Evolutionary conservation across 2,329 filamentous ascomycete species (phyloP).

Genomic region (Graphilbum sp.): DNA sequence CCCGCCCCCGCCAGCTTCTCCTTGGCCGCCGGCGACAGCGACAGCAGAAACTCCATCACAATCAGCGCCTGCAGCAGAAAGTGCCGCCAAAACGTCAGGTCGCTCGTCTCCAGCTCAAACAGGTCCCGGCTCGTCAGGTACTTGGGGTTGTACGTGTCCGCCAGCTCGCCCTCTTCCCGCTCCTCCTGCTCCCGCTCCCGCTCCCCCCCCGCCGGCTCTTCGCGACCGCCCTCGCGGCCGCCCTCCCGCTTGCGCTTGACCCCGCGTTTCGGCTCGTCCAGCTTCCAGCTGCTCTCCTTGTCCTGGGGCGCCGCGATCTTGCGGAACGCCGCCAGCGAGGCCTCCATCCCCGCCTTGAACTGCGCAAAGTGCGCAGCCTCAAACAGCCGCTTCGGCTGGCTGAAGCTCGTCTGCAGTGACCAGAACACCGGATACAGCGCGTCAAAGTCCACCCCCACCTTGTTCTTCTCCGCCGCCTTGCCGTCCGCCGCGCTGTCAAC

Average conservation of each 20-base stretch:
- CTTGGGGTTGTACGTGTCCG: constrained; percentile 82
- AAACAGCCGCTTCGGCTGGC: constrained; percentile 73
- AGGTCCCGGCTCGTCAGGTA: constrained; percentile 95
- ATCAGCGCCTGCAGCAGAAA: constrained; percentile 92
- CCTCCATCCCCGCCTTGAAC: constrained; percentile 64
- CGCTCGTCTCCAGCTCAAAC: constrained; percentile 92
- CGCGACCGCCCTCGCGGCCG: no score
- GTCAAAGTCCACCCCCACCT: constrained; percentile 19
- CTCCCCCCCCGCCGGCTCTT: no score
- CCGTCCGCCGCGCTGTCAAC: constrained; percentile 1
- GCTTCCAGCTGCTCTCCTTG: constrained; percentile 26
- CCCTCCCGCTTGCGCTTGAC: constrained; percentile 56
- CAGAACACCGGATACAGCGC: constrained; percentile 83
- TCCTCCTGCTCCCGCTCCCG: no score
- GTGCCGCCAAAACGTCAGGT: constrained; percentile 85
- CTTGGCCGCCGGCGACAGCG: constrained; percentile 67
- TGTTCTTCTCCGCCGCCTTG: constrained; percentile 17
- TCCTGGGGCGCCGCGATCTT: constrained; percentile 30
- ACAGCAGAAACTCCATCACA: constrained; percentile 87
- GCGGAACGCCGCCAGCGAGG: constrained; percentile 40
- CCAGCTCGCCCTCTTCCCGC: constrained; percentile 37
- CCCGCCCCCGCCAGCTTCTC: constrained; percentile 55
- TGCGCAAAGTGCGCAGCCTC: constrained; percentile 53
- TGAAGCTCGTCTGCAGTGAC: constrained; percentile 84
- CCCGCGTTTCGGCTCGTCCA: constrained; percentile 47